Conservation (phyloP, 305 asterid species). For the Ajuga reptans region DNA sequence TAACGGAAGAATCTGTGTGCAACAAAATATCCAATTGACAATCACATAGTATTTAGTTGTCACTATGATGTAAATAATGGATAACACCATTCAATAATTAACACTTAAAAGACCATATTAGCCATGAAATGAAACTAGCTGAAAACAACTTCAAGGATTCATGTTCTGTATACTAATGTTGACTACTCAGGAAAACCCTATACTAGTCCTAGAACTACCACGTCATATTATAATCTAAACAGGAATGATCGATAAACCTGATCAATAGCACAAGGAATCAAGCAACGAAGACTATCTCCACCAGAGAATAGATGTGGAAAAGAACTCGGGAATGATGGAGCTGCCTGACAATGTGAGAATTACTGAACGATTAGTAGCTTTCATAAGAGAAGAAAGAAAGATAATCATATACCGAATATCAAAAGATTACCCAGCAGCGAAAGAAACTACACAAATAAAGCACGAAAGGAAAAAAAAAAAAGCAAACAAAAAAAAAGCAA, state of each 20-base stretch:
- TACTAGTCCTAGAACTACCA: neutral
- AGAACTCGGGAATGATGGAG: conserved; percentile 91
- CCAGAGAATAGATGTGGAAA: conserved; percentile 80
- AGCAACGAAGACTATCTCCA: conserved; percentile 63
- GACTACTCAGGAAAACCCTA: neutral
- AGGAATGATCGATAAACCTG: conserved; percentile 47
- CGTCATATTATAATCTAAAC: neutral
- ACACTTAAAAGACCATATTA: neutral
- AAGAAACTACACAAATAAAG: neutral
- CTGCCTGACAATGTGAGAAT: conserved; percentile 48
- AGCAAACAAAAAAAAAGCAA: too few species aligned
- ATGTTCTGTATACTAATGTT: neutral
- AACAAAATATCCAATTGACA: neutral
- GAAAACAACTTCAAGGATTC: neutral
- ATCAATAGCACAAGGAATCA: conserved; percentile 95
- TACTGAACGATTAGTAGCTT: conserved; percentile 7
- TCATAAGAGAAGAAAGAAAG: neutral
- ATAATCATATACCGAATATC: neutral
- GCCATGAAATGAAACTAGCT: neutral
- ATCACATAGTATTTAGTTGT: neutral
- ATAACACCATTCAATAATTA: neutral
- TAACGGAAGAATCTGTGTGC: neutral
- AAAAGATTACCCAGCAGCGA: neutral
- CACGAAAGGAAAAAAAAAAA: neutral
- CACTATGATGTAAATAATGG: neutral